Evolutionary conservation across 2,329 filamentous ascomycete species (phyloP).

Genomic region (Colletotrichum sp.): DNA sequence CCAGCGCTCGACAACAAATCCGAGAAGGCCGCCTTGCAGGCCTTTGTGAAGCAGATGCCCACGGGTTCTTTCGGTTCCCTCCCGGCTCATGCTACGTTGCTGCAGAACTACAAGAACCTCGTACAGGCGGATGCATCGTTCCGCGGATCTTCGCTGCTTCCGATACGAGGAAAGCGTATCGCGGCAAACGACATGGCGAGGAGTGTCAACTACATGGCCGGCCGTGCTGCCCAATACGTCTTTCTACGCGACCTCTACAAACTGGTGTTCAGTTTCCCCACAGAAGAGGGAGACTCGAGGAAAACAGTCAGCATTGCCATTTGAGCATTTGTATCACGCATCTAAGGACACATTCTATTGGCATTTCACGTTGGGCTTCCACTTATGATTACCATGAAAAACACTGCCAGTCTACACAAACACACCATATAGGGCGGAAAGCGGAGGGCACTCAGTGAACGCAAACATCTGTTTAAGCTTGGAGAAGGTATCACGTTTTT

Average conservation of each 20-base stretch:
- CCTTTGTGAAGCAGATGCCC: constrained; percentile 78
- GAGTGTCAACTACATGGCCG: constrained; percentile 78
- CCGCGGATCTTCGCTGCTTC: constrained; percentile 57
- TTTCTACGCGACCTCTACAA: constrained; percentile 85
- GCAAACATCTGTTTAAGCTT: neutral
- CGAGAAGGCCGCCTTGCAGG: constrained; percentile 64
- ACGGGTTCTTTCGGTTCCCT: constrained; percentile 79
- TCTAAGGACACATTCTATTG: neutral
- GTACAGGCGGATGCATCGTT: constrained; percentile 77
- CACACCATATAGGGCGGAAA: neutral
- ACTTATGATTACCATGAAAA: neutral
- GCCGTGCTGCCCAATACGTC: constrained; percentile 71
- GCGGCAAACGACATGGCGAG: constrained; percentile 79
- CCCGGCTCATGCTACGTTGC: constrained; percentile 71
- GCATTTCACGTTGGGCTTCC: neutral
- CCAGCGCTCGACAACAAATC: constrained; percentile 46
- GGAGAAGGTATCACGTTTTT: neutral
- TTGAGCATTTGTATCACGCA: constrained; percentile 29
- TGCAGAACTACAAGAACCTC: constrained; percentile 82
- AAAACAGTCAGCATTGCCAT: constrained; percentile 69
- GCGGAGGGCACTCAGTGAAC: neutral
- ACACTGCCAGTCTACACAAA: neutral
- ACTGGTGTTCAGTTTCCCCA: constrained; percentile 82
- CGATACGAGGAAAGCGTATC: constrained; percentile 62
- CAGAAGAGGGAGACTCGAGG: constrained; percentile 76